Conservation (phyloP, 208 protist species). For the Blechomonas ayalai region DNA sequence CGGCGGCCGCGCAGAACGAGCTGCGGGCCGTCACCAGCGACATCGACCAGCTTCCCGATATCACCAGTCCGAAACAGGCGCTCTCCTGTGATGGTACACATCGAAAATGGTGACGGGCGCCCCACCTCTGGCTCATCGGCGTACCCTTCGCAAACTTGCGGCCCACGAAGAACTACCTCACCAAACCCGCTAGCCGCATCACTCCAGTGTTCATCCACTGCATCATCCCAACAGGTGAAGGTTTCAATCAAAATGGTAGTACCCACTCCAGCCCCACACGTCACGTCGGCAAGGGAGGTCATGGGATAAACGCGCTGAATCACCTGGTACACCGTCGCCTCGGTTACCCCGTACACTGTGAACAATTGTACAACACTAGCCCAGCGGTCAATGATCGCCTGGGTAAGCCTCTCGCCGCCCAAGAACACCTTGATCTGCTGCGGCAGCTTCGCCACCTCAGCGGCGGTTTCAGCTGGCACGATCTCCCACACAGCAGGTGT, state of each 20-base stretch:
- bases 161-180: conserved; percentile 33
- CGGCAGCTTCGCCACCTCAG: background rate
- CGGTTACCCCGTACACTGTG: conserved; percentile 66
- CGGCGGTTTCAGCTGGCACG: background rate
- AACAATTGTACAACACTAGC: conserved; percentile 22
- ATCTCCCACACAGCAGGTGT: conserved; percentile 34
- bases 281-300: conserved; percentile 9
- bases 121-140: conserved; percentile 3
- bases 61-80: conserved; percentile 45
- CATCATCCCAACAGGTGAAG: too few relatives aligned
- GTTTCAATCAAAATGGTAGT: conserved; percentile 14
- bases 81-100: conserved; percentile 3
- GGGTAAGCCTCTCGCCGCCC: conserved; percentile 39
- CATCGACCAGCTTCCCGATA: conserved; percentile 7
- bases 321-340: conserved; percentile 59
- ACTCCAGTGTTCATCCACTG: too few relatives aligned
- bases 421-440: conserved; percentile 29
- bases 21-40: background rate
- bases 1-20: conserved; percentile 24
- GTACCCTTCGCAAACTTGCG: conserved; percentile 51
- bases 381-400: conserved; percentile 24
- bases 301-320: conserved; percentile 10
- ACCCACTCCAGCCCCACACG: conserved; percentile 20
- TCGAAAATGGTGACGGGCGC: conserved; percentile 3
- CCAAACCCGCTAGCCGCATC: too few relatives aligned